phyloP scores from a whole-genome alignment of 2,329 filamentous ascomycete genomes.

The Colletotrichum ledebouriae region DNA sequence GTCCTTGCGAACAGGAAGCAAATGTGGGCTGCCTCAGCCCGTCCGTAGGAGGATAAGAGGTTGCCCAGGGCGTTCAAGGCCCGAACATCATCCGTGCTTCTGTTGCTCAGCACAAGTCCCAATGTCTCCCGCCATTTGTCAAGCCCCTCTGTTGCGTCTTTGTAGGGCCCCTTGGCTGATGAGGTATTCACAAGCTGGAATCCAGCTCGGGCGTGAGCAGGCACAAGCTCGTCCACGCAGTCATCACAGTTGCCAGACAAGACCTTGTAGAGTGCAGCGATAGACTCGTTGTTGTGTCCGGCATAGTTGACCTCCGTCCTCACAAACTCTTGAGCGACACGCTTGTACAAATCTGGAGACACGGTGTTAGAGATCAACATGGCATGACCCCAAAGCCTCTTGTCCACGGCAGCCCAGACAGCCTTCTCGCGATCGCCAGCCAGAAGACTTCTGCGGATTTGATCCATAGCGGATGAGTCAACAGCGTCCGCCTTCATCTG shows the following conservation, averaged over 20 bases:
- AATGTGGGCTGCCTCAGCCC: slow-evolving; percentile 91
- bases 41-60: slow-evolving; percentile 85
- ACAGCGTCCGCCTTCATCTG: slow-evolving; percentile 73
- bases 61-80: slow-evolving; percentile 85
- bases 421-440: slow-evolving; percentile 90
- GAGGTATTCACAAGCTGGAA: slow-evolving; percentile 90
- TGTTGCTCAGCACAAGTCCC: slow-evolving; percentile 87
- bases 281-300: slow-evolving; percentile 84
- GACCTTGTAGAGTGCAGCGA: slow-evolving; percentile 93
- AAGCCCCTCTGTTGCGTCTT: slow-evolving; percentile 84
- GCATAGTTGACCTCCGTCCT: slow-evolving; percentile 91
- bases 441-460: slow-evolving; percentile 80
- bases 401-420: slow-evolving; percentile 93
- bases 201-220: slow-evolving; percentile 90
- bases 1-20: slow-evolving; percentile 90
- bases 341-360: slow-evolving; percentile 88
- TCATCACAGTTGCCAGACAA: slow-evolving; percentile 95
- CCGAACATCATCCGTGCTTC: slow-evolving; percentile 82
- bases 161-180: slow-evolving; percentile 69
- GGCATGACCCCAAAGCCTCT: slow-evolving; percentile 95
- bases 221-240: slow-evolving; percentile 94
- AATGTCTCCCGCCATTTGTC: slow-evolving; percentile 96
- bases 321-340: slow-evolving; percentile 95
- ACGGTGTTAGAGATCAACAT: slow-evolving; percentile 86
- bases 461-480: slow-evolving; percentile 77